Evolutionary conservation across 2,329 filamentous ascomycete species (phyloP).

Genomic region (Alternaria sp.): DNA sequence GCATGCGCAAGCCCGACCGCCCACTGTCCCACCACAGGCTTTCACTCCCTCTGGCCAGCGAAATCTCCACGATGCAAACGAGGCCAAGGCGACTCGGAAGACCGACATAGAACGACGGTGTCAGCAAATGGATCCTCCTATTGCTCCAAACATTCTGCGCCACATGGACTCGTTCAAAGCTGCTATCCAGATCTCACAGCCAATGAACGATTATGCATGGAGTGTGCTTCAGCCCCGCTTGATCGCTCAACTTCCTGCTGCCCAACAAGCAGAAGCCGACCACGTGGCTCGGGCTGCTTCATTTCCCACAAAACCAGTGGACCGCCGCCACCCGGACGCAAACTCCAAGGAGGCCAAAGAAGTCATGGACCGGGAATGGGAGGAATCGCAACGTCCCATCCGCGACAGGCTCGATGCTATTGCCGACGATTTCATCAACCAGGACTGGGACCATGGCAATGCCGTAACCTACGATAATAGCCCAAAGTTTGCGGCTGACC

Average conservation of each 20-base stretch:
- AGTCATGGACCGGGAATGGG: constrained; percentile 73
- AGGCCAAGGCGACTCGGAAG: constrained; percentile 70
- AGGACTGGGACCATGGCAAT: constrained; percentile 70
- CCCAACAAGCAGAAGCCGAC: constrained; percentile 65
- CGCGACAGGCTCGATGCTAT: constrained; percentile 71
- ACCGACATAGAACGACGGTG: constrained; percentile 78
- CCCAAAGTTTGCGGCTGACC: constrained; percentile 75
- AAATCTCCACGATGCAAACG: constrained; percentile 69
- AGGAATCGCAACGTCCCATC: constrained; percentile 73
- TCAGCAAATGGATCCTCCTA: constrained; percentile 70
- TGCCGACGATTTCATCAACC: constrained; percentile 74
- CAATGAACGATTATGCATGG: constrained; percentile 76
- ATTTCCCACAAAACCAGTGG: constrained; percentile 58
- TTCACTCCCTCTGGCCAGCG: constrained; percentile 54
- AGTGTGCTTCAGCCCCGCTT: constrained; percentile 72
- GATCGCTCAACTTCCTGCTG: constrained; percentile 70
- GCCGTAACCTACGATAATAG: constrained; percentile 70
- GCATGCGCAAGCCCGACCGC: constrained; percentile 42
- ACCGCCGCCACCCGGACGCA: constrained; percentile 58
- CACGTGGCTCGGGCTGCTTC: constrained; percentile 59
- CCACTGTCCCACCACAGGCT: constrained; percentile 45
- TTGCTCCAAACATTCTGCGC: constrained; percentile 68
- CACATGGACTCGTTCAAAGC: constrained; percentile 79
- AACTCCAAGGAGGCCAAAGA: constrained; percentile 65
- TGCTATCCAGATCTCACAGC: constrained; percentile 73